Conservation (phyloP, 2,329 filamentous ascomycete genomes). For the Fusarium poae region DNA sequence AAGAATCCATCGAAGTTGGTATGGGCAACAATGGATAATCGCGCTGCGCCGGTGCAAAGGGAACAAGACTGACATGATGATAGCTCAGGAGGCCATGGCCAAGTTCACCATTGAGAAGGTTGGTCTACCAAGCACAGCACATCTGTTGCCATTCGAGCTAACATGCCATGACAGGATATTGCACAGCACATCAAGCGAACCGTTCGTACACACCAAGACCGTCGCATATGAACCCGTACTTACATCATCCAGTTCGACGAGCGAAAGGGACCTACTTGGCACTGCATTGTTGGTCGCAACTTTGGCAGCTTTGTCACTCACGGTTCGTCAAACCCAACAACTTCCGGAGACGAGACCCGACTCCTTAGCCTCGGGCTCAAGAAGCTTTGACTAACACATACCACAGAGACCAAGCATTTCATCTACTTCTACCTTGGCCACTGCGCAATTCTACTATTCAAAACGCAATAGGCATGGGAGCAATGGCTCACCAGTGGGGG, state of each 20-base stretch:
- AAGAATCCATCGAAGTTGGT: conserved; percentile 96
- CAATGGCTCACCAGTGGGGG: conserved; percentile 47
- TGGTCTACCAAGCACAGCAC: conserved; percentile 29
- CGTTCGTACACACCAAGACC: conserved; percentile 60
- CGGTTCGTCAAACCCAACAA: conserved; percentile 67
- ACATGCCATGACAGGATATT: conserved; percentile 76
- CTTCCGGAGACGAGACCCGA: conserved; percentile 1
- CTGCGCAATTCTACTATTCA: conserved; percentile 98
- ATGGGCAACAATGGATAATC: conserved; percentile 56
- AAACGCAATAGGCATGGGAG: conserved; percentile 81
- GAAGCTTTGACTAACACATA: conserved; percentile 28
- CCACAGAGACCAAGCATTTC: conserved; percentile 96
- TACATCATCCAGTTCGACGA: conserved; percentile 81
- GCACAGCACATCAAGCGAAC: conserved; percentile 96
- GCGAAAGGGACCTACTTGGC: conserved; percentile 97
- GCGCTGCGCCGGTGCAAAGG: conserved; percentile 9
- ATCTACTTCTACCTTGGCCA: conserved; percentile 99
- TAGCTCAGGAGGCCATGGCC: conserved; percentile 73
- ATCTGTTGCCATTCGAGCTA: conserved; percentile 14
- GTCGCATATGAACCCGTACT: conserved; percentile 28
- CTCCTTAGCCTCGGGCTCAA: conserved; percentile 10
- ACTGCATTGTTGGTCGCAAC: conserved; percentile 98
- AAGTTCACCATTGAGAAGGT: conserved; percentile 75
- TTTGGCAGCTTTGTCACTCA: conserved; percentile 99
- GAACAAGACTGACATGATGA: conserved; percentile 46